Evolutionary conservation across 1,284 basidiomycete genomes (phyloP).

Genomic region (Microbotryomycetes sp.): DNA sequence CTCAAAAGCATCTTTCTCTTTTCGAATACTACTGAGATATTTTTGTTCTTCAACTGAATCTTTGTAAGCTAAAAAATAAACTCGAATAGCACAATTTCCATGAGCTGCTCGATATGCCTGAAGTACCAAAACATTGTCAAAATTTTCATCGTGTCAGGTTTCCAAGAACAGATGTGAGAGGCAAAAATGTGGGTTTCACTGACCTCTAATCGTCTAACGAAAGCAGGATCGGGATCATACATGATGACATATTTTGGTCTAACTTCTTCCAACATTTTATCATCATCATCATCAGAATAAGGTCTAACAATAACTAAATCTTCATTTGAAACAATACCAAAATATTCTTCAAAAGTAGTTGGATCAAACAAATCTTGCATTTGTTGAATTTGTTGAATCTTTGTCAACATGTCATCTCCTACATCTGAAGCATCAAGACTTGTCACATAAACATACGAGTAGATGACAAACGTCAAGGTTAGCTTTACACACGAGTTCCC

Average conservation of each 20-base stretch:
- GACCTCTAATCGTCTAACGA: slow-evolving; percentile 86
- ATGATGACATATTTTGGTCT: slow-evolving; percentile 87
- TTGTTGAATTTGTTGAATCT: neutral
- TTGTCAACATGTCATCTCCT: neutral
- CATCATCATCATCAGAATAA: slow-evolving; percentile 89
- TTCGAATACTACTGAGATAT: slow-evolving; percentile 78
- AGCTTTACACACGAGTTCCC: slow-evolving; percentile 9
- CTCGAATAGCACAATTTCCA: slow-evolving; percentile 72
- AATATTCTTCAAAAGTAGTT: slow-evolving; percentile 65
- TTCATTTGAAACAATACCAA: slow-evolving; percentile 71
- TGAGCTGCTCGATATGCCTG: slow-evolving; percentile 78
- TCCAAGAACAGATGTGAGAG: neutral
- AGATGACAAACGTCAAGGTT: neutral
- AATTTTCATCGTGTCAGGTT: slow-evolving; percentile 2
- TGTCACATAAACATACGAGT: too few species aligned
- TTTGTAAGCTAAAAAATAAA: slow-evolving; percentile 91
- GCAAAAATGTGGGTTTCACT: slow-evolving; percentile 20
- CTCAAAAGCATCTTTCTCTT: slow-evolving; percentile 94
- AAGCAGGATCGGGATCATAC: slow-evolving; percentile 91
- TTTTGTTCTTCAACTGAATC: slow-evolving; percentile 93
- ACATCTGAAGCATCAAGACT: neutral
- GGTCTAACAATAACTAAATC: slow-evolving; percentile 79
- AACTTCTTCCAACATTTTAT: slow-evolving; percentile 78
- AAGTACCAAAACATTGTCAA: neutral
- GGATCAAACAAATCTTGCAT: slow-evolving; percentile 32